Evolutionary conservation across 2,329 filamentous ascomycete species (phyloP), one percentile per base, ranked within the genome.

Genomic region (Simplicillium aogashimaense): DNA sequence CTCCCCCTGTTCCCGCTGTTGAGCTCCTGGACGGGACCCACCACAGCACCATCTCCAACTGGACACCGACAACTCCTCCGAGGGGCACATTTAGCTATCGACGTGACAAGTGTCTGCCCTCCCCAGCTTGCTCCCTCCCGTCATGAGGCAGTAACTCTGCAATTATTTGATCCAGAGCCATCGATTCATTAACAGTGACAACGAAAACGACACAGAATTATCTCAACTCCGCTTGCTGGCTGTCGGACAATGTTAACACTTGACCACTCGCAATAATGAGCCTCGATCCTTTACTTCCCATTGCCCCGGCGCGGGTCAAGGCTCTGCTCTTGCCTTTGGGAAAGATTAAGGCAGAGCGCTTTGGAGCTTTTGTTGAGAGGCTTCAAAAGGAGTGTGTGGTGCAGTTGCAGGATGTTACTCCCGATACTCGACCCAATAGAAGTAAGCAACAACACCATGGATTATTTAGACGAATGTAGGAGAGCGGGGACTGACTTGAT

Each of bases 221-320:
- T 34, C 30, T 13, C 38, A n/a, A n/a, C 14, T 17, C 31, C 14
- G 12, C 9, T n/a, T 29, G 13, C 31, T 38, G 30, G 18, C 18
- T 28, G 40, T 40, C 34, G 28, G 36, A 56, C 46, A 46, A 60
- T 58, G 57, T 51, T 59, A 53, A 55, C 47, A 9, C 41, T 47
- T 46, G 48, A 50, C 43, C 61, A 59, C 57, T 67, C 71, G 66
- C 63, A 71, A 83, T 66, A 58, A 94, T 94, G 88, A 82, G 77
- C 67, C 74, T 85, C 66, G 90, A 95, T 70, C 81, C 86, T 63
- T 78, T 95, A 61, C 84, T 89, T 60, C 88, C 90, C 63, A 80
- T 89, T 68, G 85, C 89, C 63, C 88, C 88, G 59, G 90, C 88
- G 67, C 84, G 86, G 73, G 79, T 97, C 57, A 85, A 86, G 67